A percentile compares a stretch with the other conserved stretches of the same genome.
phyloP scores from a whole-genome alignment of 495 filamentous ascomycete species.

The Aspergillus kassunensis region DNA sequence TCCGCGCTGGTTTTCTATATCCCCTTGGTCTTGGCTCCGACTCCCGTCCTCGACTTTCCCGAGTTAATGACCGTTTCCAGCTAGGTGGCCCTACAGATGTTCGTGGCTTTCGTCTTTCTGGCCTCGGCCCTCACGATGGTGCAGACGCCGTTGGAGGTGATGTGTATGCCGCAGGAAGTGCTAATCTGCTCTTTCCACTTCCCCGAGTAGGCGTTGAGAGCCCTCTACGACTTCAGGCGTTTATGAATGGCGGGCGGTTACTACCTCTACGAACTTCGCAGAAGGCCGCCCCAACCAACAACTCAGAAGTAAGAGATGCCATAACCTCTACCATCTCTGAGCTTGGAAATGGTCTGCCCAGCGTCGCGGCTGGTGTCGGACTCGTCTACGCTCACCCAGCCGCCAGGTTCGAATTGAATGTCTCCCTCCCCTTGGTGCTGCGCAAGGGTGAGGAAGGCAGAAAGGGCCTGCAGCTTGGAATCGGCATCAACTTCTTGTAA shows the following conservation, averaged over 20 bases:
- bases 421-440: slow-evolving; percentile 78
- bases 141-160: slow-evolving; percentile 85
- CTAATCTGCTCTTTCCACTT: slow-evolving; percentile 78
- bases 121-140: slow-evolving; percentile 83
- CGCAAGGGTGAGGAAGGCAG: slow-evolving; percentile 78
- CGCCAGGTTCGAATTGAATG: slow-evolving; percentile 92
- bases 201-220: slow-evolving; percentile 72
- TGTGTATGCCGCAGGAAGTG: slow-evolving; percentile 80
- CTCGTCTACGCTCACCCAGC: slow-evolving; percentile 90
- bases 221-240: slow-evolving; percentile 83
- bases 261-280: slow-evolving; percentile 64
- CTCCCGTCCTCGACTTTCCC: slow-evolving; percentile 55
- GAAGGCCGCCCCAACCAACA: slow-evolving; percentile 48
- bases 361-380: slow-evolving; percentile 80
- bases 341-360: slow-evolving; percentile 72
- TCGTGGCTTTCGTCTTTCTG: slow-evolving; percentile 84
- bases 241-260: slow-evolving; percentile 84
- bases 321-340: slow-evolving; percentile 55
- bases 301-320: slow-evolving; percentile 49
- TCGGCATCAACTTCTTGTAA: slow-evolving; percentile 91
- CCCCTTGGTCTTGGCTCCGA: slow-evolving; percentile 54
- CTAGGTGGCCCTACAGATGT: slow-evolving; percentile 94
- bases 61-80: slow-evolving; percentile 90
- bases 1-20: slow-evolving; percentile 61
- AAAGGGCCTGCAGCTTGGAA: slow-evolving; percentile 88